Conservation (phyloP, 2,329 filamentous ascomycete genomes). For the Albifimbria verrucaria region DNA sequence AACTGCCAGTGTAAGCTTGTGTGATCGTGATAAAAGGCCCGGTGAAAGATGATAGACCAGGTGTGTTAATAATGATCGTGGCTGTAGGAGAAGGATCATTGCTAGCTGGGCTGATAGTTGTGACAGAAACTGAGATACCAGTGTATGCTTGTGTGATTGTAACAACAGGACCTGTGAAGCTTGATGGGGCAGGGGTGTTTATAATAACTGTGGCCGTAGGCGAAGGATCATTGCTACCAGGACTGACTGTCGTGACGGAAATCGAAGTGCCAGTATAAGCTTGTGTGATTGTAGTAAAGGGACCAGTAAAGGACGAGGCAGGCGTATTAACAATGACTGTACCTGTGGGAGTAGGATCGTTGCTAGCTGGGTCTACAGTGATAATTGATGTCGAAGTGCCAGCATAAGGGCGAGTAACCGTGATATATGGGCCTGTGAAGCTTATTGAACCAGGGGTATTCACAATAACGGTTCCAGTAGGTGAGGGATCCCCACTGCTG, state of each 20-base stretch:
- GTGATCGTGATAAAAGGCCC: not conserved
- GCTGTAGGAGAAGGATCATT: not conserved
- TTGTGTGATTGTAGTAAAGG: not conserved
- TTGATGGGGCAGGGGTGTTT: too few relatives aligned
- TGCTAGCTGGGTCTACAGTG: not conserved
- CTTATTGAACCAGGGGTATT: not conserved
- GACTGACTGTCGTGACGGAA: not conserved
- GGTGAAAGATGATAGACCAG: too few relatives aligned
- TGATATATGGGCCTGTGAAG: not conserved
- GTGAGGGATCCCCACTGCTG: not conserved
- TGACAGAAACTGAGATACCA: not conserved
- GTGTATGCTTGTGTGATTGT: not conserved
- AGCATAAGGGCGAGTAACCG: not conserved
- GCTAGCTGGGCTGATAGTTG: not conserved
- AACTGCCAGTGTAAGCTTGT: not conserved
- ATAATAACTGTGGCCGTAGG: constrained; percentile 1
- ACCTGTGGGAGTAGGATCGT: not conserved
- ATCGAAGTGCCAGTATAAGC: not conserved
- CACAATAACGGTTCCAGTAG: not conserved
- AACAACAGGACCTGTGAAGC: not conserved
- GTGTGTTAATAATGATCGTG: not conserved
- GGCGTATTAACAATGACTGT: not conserved
- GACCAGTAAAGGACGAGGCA: not conserved
- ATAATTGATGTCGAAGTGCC: not conserved
- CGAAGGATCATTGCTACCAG: not conserved